Evolutionary conservation across 116 monocot species (phyloP).

Genomic region (Zostera marina): DNA sequence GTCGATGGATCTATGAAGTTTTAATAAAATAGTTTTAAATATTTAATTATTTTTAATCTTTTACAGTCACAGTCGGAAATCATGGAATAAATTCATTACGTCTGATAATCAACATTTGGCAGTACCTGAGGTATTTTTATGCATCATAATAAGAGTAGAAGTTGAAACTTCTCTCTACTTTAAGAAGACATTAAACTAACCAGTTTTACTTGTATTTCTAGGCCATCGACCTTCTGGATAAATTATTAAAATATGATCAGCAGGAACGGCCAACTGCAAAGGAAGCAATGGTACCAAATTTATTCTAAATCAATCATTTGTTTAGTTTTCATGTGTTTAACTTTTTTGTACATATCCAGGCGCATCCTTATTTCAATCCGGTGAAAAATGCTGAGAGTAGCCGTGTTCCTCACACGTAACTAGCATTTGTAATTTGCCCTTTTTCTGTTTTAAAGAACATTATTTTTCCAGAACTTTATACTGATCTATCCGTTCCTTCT

Average conservation of each 20-base stretch:
- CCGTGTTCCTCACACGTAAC: constrained; percentile 1
- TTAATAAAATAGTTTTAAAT: neutral
- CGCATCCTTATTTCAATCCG: constrained; percentile 30
- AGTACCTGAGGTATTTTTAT: constrained; percentile 53
- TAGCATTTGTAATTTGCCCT: too few species aligned
- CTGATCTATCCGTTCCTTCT: too few species aligned
- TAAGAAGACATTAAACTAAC: neutral
- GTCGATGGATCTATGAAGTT: too few species aligned
- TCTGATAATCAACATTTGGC: constrained; percentile 73
- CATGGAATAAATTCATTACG: constrained; percentile 73
- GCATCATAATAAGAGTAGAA: neutral
- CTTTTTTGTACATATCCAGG: constrained; percentile 9
- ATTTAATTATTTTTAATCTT: neutral
- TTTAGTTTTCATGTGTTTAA: neutral
- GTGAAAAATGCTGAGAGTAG: constrained; percentile 25
- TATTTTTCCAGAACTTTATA: too few species aligned
- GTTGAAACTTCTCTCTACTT: neutral
- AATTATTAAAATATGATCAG: constrained; percentile 79
- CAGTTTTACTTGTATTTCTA: constrained; percentile 6
- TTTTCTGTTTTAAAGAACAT: too few species aligned
- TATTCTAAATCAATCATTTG: neutral
- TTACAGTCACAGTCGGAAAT: constrained; percentile 61
- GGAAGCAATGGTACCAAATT: constrained; percentile 65
- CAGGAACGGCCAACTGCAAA: constrained; percentile 86
- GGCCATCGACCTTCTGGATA: constrained; percentile 84